phyloP scores from a whole-genome alignment of 805 yeast species.

The Blastobotrys attinorum region DNA sequence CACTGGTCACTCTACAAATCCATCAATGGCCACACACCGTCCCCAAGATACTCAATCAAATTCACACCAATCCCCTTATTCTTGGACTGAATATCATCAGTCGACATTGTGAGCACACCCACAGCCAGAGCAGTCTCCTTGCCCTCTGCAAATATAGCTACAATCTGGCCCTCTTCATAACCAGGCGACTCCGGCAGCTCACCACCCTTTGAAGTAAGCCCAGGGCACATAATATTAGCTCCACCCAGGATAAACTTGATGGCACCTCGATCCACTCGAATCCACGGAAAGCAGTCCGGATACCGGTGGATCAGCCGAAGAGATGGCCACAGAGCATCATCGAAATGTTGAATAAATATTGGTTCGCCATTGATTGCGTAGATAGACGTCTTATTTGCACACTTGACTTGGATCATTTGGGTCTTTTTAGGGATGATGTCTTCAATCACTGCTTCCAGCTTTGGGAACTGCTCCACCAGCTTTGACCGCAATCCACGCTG shows the following conservation, averaged over 20 bases:
- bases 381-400: slow-evolving; percentile 82
- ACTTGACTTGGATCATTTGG: slow-evolving; percentile 69
- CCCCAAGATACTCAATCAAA: slow-evolving; percentile 75
- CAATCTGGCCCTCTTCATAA: slow-evolving; percentile 59
- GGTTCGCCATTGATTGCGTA: slow-evolving; percentile 68
- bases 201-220: slow-evolving; percentile 80
- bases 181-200: slow-evolving; percentile 65
- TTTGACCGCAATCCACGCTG: slow-evolving; percentile 79
- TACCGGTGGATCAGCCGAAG: slow-evolving; percentile 39
- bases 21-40: slow-evolving; percentile 44
- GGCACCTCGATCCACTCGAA: slow-evolving; percentile 93
- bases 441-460: slow-evolving; percentile 69
- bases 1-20: background rate
- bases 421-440: slow-evolving; percentile 82
- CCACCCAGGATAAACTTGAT: slow-evolving; percentile 93
- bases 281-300: slow-evolving; percentile 76
- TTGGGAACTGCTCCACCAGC: slow-evolving; percentile 64
- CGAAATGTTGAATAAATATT: slow-evolving; percentile 72
- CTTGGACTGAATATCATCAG: slow-evolving; percentile 72
- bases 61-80: slow-evolving; percentile 91
- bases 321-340: slow-evolving; percentile 68
- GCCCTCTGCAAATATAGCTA: slow-evolving; percentile 84
- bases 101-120: slow-evolving; percentile 81
- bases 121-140: slow-evolving; percentile 85
- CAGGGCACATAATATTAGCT: slow-evolving; percentile 96